Evolutionary conservation across 257 asterid species (phyloP).

Genomic region (Hygrophila difformis): DNA sequence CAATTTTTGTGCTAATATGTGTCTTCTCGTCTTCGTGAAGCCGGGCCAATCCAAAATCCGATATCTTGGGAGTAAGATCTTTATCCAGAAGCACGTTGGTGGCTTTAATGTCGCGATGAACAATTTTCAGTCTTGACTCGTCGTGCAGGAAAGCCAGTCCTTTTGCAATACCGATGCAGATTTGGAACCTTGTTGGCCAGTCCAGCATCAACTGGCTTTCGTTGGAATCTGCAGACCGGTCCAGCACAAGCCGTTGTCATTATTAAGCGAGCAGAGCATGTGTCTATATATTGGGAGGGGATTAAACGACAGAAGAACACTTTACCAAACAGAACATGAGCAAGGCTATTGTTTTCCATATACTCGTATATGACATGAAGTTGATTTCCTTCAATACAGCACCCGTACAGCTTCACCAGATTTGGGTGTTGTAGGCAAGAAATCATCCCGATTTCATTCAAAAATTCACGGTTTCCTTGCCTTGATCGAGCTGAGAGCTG

Average conservation of each 20-base stretch:
- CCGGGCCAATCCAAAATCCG: slow-evolving; percentile 89
- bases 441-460: slow-evolving; percentile 81
- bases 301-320: too few species aligned
- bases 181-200: slow-evolving; percentile 74
- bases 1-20: slow-evolving; percentile 80
- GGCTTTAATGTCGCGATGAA: slow-evolving; percentile 90
- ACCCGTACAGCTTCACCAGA: slow-evolving; percentile 81
- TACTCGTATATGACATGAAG: slow-evolving; percentile 70
- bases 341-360: slow-evolving; percentile 93
- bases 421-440: slow-evolving; percentile 76
- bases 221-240: slow-evolving; percentile 29
- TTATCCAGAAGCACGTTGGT: slow-evolving; percentile 75
- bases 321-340: slow-evolving; percentile 54
- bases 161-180: slow-evolving; percentile 69
- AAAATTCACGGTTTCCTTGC: slow-evolving; percentile 81
- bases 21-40: slow-evolving; percentile 75
- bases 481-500: slow-evolving; percentile 73
- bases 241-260: slow-evolving; percentile 4
- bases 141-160: slow-evolving; percentile 87
- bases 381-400: slow-evolving; percentile 79
- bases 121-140: slow-evolving; percentile 76
- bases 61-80: slow-evolving; percentile 69
- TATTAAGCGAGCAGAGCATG: background rate
- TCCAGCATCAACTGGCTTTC: slow-evolving; percentile 53
- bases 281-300: background rate